Conservation (phyloP, 1,284 basidiomycete species). For the Ganoderma resinaceum region DNA sequence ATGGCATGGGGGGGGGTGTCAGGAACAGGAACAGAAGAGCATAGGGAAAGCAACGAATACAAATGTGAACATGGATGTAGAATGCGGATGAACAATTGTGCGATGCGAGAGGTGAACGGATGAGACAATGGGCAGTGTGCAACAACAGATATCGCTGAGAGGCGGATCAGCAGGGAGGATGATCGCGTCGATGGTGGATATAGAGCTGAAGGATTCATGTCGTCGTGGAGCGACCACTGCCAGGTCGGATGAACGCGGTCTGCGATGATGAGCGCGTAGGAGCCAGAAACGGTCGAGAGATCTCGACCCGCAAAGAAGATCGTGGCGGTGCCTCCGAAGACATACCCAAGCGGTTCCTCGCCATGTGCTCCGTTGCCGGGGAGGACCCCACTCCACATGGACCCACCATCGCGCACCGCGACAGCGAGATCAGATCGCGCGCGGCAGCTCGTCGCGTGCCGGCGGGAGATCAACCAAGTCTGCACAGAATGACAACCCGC, state of each 20-base stretch:
- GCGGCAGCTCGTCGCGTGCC: constrained; percentile 24
- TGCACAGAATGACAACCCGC: constrained; percentile 9
- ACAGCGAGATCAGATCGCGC: constrained; percentile 17
- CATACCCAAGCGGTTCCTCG: background rate
- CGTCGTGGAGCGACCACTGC: background rate
- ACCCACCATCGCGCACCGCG: background rate
- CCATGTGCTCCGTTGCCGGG: constrained; percentile 4
- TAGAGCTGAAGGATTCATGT: background rate
- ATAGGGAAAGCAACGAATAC: background rate
- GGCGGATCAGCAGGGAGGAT: background rate
- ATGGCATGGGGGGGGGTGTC: background rate
- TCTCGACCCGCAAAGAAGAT: background rate
- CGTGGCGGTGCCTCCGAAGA: constrained; percentile 1
- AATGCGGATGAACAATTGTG: background rate
- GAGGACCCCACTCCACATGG: background rate
- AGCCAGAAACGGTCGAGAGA: background rate
- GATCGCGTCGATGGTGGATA: background rate
- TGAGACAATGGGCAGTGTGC: background rate
- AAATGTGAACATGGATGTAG: background rate
- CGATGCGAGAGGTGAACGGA: background rate
- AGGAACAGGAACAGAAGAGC: background rate
- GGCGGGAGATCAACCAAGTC: constrained; percentile 29
- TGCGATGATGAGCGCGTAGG: background rate
- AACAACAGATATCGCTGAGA: background rate
- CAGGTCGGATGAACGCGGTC: background rate